phyloP scores from a whole-genome alignment of 495 filamentous ascomycete species.

The Hamigera avellanea region DNA sequence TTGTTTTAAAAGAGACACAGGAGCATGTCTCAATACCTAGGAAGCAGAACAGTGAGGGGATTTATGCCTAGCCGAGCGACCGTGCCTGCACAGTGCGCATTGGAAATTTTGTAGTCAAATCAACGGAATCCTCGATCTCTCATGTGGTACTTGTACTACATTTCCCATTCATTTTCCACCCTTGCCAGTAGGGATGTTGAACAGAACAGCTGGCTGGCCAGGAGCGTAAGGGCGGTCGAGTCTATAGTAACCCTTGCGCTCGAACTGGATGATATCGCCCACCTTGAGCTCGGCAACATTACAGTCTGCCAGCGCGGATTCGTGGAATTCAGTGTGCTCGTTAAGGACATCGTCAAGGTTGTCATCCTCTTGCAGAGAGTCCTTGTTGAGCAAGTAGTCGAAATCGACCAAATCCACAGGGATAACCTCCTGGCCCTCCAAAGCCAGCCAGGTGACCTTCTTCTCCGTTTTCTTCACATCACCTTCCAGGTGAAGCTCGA shows the following conservation, averaged over 20 bases:
- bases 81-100: too few relatives aligned
- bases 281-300: slow-evolving; percentile 65
- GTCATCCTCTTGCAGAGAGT: slow-evolving; percentile 75
- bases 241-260: slow-evolving; percentile 83
- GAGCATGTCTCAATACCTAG: too few relatives aligned
- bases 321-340: slow-evolving; percentile 61
- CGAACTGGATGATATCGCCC: slow-evolving; percentile 87
- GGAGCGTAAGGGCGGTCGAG: slow-evolving; percentile 51
- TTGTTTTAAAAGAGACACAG: too few relatives aligned
- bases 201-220: slow-evolving; percentile 58
- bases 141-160: too few relatives aligned
- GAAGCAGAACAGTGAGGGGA: too few relatives aligned
- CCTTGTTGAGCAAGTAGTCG: slow-evolving; percentile 86
- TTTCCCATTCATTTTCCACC: slow-evolving; percentile 18
- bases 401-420: slow-evolving; percentile 83
- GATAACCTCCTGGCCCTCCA: slow-evolving; percentile 60
- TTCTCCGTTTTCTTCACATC: slow-evolving; percentile 92
- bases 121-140: too few relatives aligned
- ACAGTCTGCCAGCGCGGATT: slow-evolving; percentile 65
- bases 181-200: slow-evolving; percentile 70
- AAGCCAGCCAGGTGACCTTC: slow-evolving; percentile 86
- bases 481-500: slow-evolving; percentile 75
- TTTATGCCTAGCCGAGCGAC: too few relatives aligned
- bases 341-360: slow-evolving; percentile 71
- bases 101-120: too few relatives aligned